Conservation (phyloP, 2,329 filamentous ascomycete species). For the Ramichloridium luteum region DNA sequence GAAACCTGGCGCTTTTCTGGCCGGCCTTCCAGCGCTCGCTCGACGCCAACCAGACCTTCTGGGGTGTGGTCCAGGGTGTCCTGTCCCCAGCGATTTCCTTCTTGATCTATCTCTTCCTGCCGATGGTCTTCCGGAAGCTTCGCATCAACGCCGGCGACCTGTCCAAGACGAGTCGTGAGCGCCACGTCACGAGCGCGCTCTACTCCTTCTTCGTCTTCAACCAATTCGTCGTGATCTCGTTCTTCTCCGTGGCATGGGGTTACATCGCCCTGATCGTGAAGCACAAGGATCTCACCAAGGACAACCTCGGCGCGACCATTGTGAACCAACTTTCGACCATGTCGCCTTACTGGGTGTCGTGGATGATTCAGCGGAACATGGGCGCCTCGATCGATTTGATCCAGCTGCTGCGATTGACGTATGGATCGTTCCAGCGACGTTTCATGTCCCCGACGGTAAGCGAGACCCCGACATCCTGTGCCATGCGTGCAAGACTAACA, state of each 20-base stretch:
- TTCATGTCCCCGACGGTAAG: constrained; percentile 63
- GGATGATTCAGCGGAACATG: constrained; percentile 81
- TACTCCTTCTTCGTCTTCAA: constrained; percentile 97
- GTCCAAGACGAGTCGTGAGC: constrained; percentile 83
- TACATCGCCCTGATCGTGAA: constrained; percentile 57
- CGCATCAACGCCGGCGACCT: constrained; percentile 74
- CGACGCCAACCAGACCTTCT: constrained; percentile 50
- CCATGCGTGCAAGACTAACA: too few species aligned
- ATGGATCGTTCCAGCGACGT: constrained; percentile 71
- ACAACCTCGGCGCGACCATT: constrained; percentile 49
- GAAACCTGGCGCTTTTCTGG: constrained; percentile 73
- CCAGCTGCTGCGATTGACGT: constrained; percentile 72
- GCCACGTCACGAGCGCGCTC: constrained; percentile 79
- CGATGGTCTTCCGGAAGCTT: constrained; percentile 80
- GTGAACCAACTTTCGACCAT: constrained; percentile 68
- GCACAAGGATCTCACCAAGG: constrained; percentile 36
- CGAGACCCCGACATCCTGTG: neutral
- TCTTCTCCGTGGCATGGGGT: constrained; percentile 72
- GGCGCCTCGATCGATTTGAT: constrained; percentile 90
- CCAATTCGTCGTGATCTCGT: constrained; percentile 85
- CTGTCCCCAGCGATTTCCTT: constrained; percentile 78
- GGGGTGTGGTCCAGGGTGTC: constrained; percentile 88
- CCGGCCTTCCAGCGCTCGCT: constrained; percentile 56
- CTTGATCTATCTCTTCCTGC: constrained; percentile 73
- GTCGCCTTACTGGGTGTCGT: constrained; percentile 89